Evolutionary conservation across 2,329 filamentous ascomycete species (phyloP).

Genomic region (Myriosclerotinia duriaeana): DNA sequence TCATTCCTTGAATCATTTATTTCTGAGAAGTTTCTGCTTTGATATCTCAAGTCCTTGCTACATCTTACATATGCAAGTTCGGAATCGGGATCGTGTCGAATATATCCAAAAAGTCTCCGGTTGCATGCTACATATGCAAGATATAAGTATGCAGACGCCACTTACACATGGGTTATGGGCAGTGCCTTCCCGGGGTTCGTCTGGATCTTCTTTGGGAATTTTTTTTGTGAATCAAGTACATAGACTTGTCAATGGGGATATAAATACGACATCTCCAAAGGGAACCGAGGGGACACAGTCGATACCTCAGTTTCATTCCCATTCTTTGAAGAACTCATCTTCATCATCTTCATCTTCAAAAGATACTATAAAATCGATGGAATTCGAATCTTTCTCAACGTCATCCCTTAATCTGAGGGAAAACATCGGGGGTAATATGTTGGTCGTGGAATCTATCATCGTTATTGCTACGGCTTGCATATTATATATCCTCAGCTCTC

Average conservation of each 20-base stretch:
- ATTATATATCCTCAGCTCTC: slow-evolving; percentile 13
- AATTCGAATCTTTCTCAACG: background rate
- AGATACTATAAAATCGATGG: background rate
- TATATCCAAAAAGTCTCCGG: slow-evolving; percentile 1
- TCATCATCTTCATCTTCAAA: background rate
- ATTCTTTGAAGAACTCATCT: background rate
- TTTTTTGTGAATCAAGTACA: background rate
- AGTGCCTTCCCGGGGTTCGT: background rate
- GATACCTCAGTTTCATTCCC: background rate
- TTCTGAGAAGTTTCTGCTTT: background rate
- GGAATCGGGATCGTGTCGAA: slow-evolving; percentile 14
- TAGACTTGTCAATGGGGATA: background rate
- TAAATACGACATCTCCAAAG: background rate
- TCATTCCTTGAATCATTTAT: background rate
- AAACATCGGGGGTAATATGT: slow-evolving; percentile 17
- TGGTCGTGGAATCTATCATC: slow-evolving; percentile 13
- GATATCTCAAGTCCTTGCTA: background rate
- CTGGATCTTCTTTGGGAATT: background rate
- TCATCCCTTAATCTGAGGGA: too few relatives aligned
- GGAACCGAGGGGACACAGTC: background rate
- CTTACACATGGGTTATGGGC: slow-evolving; percentile 2
- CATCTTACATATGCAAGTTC: slow-evolving; percentile 18
- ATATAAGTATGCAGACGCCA: background rate
- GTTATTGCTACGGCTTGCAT: slow-evolving; percentile 16
- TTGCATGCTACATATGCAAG: background rate